Percentiles rank a stretch among this genome's conserved stretches.
These are phyloP conservation scores for Leptoxyphium fumago DNA, from an alignment of 2,329 filamentous ascomycete species.

Conservation along the genomic window DNA sequence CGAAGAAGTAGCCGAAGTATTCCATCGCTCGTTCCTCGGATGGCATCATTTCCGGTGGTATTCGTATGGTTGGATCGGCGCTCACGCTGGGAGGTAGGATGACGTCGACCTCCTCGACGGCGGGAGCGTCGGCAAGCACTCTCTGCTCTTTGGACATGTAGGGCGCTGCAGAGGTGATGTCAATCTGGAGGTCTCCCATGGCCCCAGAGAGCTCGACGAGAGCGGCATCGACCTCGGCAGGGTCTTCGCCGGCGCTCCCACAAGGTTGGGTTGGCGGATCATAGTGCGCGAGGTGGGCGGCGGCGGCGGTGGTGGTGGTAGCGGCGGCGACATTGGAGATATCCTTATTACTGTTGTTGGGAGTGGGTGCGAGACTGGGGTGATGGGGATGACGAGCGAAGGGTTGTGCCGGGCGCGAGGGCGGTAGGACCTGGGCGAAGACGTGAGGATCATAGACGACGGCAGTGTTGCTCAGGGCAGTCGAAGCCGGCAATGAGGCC, in stretches of 20 bases:
- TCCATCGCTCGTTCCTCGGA: slow-evolving; percentile 65
- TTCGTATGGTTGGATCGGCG: slow-evolving; percentile 65
- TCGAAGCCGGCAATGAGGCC: not conserved
- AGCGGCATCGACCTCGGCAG: slow-evolving; percentile 18
- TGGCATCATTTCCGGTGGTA: slow-evolving; percentile 88
- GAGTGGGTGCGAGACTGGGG: not conserved
- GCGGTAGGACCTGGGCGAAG: slow-evolving; percentile 5
- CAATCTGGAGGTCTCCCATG: slow-evolving; percentile 73
- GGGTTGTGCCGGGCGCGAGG: slow-evolving; percentile 4
- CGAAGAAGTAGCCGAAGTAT: slow-evolving; percentile 85
- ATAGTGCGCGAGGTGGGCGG: not conserved
- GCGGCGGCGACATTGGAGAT: slow-evolving; percentile 3
- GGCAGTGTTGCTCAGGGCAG: slow-evolving; percentile 2
- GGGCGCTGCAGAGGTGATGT: slow-evolving; percentile 73
- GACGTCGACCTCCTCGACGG: slow-evolving; percentile 57
- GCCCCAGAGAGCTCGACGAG: slow-evolving; percentile 36
- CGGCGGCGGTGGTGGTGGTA: slow-evolving; percentile 4
- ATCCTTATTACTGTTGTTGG: not conserved
- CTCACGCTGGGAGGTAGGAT: slow-evolving; percentile 53
- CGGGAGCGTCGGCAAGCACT: slow-evolving; percentile 43
- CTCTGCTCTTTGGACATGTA: slow-evolving; percentile 60
- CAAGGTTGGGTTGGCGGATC: slow-evolving; percentile 6
- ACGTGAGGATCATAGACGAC: slow-evolving; percentile 6
- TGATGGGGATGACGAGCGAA: slow-evolving; percentile 9
- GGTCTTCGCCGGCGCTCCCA: slow-evolving; percentile 15